Evolutionary conservation across 345 rosid genomes (phyloP).

Genomic region (Rhizophora mangle): DNA sequence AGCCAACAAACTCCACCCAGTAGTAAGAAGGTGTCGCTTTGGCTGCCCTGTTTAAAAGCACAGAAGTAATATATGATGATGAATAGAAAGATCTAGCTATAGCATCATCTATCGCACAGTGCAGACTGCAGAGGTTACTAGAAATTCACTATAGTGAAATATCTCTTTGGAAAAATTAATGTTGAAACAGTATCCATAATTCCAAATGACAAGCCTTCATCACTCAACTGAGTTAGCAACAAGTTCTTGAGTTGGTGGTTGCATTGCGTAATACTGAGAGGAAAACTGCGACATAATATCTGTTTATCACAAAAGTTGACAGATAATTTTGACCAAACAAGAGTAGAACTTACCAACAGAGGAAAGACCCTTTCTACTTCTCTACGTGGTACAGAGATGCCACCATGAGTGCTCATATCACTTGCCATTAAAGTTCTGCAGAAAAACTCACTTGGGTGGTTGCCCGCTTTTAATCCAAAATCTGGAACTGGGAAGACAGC

Average conservation of each 20-base stretch:
- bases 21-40: slow-evolving; percentile 91
- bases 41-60: slow-evolving; percentile 73
- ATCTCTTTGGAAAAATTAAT: not conserved
- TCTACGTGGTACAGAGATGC: slow-evolving; percentile 95
- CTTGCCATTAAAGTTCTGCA: slow-evolving; percentile 62
- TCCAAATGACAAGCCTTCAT: not conserved
- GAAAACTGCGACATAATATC: not conserved
- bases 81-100: no score
- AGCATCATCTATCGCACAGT: no score
- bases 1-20: slow-evolving; percentile 97
- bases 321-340: not conserved
- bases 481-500: slow-evolving; percentile 89
- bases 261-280: slow-evolving; percentile 79
- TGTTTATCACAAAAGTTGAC: not conserved
- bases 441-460: slow-evolving; percentile 90
- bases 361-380: slow-evolving; percentile 99
- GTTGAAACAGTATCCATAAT: not conserved
- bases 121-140: not conserved
- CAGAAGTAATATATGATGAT: slow-evolving; percentile 1
- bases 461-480: slow-evolving; percentile 73
- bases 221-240: slow-evolving; percentile 21
- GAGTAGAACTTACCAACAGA: slow-evolving; percentile 54
- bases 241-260: slow-evolving; percentile 94
- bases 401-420: slow-evolving; percentile 64
- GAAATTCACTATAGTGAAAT: not conserved